Percentiles rank a stretch among this genome's conserved stretches.
Conservation (phyloP, 352 stramenopile genomes). For the Pythium dissotocum region DNA sequence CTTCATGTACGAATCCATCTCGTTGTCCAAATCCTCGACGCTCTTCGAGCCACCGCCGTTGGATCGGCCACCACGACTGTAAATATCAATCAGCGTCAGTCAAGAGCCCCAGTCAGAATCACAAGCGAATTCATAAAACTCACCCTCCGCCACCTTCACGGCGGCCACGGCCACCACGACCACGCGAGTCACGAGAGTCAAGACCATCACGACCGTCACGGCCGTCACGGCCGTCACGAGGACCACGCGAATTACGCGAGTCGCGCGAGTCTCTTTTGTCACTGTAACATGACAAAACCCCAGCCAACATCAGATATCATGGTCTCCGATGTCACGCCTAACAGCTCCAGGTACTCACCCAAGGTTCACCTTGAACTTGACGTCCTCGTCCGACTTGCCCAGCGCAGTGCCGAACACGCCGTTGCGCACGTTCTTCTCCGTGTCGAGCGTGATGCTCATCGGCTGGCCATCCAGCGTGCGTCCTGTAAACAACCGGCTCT, state of each 20-base stretch:
- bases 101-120: neutral
- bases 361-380: slow-evolving; percentile 84
- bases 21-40: slow-evolving; percentile 71
- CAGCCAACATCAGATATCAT: neutral
- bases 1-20: slow-evolving; percentile 90
- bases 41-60: slow-evolving; percentile 45
- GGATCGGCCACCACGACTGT: slow-evolving; percentile 32
- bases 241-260: neutral
- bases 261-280: slow-evolving; percentile 16
- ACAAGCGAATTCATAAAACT: neutral
- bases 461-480: slow-evolving; percentile 71
- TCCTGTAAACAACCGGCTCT: slow-evolving; percentile 31
- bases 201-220: slow-evolving; percentile 28
- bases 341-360: slow-evolving; percentile 36
- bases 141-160: slow-evolving; percentile 42
- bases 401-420: slow-evolving; percentile 80
- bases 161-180: slow-evolving; percentile 33
- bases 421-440: slow-evolving; percentile 72
- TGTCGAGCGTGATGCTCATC: slow-evolving; percentile 75
- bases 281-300: neutral
- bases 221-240: slow-evolving; percentile 28
- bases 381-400: slow-evolving; percentile 48
- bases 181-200: slow-evolving; percentile 22
- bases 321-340: neutral
- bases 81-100: slow-evolving; percentile 5